phyloP scores from a whole-genome alignment of 768 basidiomycete genomes.

The Pleurotus platypus region DNA sequence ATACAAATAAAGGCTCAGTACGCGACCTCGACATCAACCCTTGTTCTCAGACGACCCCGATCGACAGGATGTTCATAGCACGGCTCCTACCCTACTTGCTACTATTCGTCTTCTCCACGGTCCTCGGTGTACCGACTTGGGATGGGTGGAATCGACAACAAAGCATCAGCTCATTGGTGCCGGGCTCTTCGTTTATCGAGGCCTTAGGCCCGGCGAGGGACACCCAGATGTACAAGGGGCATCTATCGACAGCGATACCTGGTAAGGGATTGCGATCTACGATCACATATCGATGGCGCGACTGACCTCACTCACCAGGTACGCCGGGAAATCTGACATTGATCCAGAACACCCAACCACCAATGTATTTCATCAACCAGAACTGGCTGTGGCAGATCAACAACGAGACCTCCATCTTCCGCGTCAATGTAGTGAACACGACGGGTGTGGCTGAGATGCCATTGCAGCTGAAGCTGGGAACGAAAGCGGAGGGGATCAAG shows the following conservation, averaged over 20 bases:
- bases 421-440: constrained; percentile 51
- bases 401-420: constrained; percentile 53
- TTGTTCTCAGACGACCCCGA: constrained; percentile 1
- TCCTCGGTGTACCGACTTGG: constrained; percentile 37
- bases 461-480: constrained; percentile 43
- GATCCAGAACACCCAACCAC: constrained; percentile 28
- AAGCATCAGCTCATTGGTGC: constrained; percentile 38
- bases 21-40: not conserved
- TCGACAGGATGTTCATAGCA: not conserved
- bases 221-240: constrained; percentile 17
- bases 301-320: constrained; percentile 25
- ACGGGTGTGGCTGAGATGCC: constrained; percentile 40
- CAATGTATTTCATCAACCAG: constrained; percentile 52
- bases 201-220: constrained; percentile 24
- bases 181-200: constrained; percentile 37
- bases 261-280: constrained; percentile 22
- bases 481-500: constrained; percentile 32
- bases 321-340: constrained; percentile 46
- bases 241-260: constrained; percentile 27
- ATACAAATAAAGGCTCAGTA: not conserved
- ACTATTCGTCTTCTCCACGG: constrained; percentile 19
- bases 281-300: not conserved
- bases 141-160: constrained; percentile 31
- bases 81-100: constrained; percentile 11
- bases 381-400: constrained; percentile 49